These are phyloP conservation scores for Taphrina deformans DNA, from an alignment of 1,139 yeast species.

Conservation along the genomic window DNA sequence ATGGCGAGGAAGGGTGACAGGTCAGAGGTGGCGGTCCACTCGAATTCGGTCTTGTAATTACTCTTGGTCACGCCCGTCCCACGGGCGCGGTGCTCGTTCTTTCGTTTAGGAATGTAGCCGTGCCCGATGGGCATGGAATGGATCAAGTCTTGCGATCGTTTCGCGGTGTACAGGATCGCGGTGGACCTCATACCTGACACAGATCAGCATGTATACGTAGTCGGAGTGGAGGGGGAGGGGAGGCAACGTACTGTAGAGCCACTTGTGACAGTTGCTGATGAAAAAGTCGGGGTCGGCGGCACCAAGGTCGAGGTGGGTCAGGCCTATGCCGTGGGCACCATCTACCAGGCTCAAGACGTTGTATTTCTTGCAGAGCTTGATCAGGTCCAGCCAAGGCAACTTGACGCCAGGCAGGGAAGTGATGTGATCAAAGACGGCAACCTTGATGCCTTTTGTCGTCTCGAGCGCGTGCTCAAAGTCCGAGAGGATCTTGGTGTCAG, in stretches of 20 bases:
- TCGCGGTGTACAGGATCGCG: conserved; percentile 61
- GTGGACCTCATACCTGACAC: conserved; percentile 64
- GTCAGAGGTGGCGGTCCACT: conserved; percentile 47
- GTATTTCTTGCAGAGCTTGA: conserved; percentile 53
- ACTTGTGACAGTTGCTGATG: conserved; percentile 67
- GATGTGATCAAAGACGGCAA: conserved; percentile 62
- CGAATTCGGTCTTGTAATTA: conserved; percentile 42
- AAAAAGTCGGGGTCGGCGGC: conserved; percentile 61
- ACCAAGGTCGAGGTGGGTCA: conserved; percentile 53
- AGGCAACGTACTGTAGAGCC: conserved; percentile 47
- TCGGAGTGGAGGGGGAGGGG: conserved; percentile 49
- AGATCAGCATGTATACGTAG: conserved; percentile 51
- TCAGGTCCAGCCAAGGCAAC: conserved; percentile 58
- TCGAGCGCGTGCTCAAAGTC: conserved; percentile 48
- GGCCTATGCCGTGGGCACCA: conserved; percentile 71
- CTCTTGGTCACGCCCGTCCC: not conserved
- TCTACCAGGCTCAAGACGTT: conserved; percentile 61
- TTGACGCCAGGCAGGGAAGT: conserved; percentile 64
- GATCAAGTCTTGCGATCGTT: conserved; percentile 53
- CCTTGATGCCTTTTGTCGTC: conserved; percentile 43
- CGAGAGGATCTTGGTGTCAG: conserved; percentile 52
- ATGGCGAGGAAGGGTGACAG: conserved; percentile 46
- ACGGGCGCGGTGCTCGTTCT: conserved; percentile 5
- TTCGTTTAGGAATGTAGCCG: conserved; percentile 44
- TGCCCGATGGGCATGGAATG: conserved; percentile 64